Evolutionary conservation across 306 rosid genomes (phyloP).

Genomic region (Inga oerstediana): DNA sequence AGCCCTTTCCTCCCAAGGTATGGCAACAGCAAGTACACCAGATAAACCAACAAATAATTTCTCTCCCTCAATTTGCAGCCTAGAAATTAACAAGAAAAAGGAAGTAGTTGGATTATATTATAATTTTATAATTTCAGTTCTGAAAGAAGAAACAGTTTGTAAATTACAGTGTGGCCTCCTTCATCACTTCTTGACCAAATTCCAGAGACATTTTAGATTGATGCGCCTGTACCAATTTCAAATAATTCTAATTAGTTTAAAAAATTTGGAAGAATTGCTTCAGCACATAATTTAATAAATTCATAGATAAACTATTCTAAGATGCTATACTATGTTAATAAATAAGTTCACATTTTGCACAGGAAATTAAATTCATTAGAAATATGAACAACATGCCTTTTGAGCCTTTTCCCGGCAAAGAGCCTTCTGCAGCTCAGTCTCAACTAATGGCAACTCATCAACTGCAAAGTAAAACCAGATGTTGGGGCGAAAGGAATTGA

Average conservation of each 20-base stretch:
- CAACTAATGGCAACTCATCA: constrained; percentile 73
- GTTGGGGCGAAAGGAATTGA: constrained; percentile 32
- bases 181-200: constrained; percentile 63
- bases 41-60: constrained; percentile 55
- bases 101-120: background rate
- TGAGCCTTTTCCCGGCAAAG: constrained; percentile 71
- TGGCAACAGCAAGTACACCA: constrained; percentile 58
- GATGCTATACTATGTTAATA: constrained; percentile 16
- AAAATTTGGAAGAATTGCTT: constrained; percentile 20
- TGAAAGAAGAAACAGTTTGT: constrained; percentile 25
- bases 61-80: constrained; percentile 73
- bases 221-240: constrained; percentile 60
- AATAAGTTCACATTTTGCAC: background rate
- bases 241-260: constrained; percentile 34
- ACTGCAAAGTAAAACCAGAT: constrained; percentile 59
- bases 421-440: constrained; percentile 89
- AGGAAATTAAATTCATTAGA: constrained; percentile 9
- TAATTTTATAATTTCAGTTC: constrained; percentile 15
- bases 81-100: constrained; percentile 43
- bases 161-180: constrained; percentile 65
- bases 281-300: constrained; percentile 29
- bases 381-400: constrained; percentile 45
- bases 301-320: constrained; percentile 6
- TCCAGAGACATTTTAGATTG: constrained; percentile 60
- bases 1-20: constrained; percentile 82